A percentile compares a stretch with the other conserved stretches of the same genome.
phyloP scores from a whole-genome alignment of 2,329 filamentous ascomycete species.

The Capronia americana region DNA sequence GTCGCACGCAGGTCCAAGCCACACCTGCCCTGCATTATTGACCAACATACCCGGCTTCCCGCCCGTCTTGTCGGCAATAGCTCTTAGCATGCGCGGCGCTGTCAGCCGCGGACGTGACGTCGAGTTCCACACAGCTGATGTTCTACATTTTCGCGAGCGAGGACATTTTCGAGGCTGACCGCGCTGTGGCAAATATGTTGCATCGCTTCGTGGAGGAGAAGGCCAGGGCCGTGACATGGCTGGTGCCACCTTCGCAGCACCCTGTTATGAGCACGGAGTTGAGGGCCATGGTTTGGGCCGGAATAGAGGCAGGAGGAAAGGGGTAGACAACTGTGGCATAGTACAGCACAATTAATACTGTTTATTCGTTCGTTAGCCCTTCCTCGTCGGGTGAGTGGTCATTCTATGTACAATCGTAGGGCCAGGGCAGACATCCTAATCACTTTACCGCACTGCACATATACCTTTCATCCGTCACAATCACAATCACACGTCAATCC shows the following conservation, averaged over 20 bases:
- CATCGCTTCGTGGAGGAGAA: constrained; percentile 45
- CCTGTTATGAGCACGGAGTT: too few species aligned
- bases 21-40: constrained; percentile 37
- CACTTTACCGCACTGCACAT: too few species aligned
- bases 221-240: constrained; percentile 47
- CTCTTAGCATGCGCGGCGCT: constrained; percentile 42
- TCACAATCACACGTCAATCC: constrained; percentile 32
- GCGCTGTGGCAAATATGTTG: constrained; percentile 52
- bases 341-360: too few species aligned
- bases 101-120: constrained; percentile 43
- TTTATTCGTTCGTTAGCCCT: too few species aligned
- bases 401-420: too few species aligned
- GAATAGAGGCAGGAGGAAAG: too few species aligned
- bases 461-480: too few species aligned
- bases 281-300: too few species aligned
- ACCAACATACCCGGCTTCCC: constrained; percentile 30
- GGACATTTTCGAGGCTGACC: constrained; percentile 46
- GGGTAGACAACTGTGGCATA: too few species aligned
- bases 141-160: constrained; percentile 36
- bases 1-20: constrained; percentile 46
- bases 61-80: constrained; percentile 22
- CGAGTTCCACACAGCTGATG: constrained; percentile 42
- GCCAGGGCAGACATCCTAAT: too few species aligned
- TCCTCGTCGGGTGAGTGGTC: too few species aligned
- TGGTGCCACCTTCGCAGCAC: too few species aligned